These are phyloP conservation scores for Prosopis cineraria DNA, from an alignment of 306 rosid species.

Conservation along the genomic window DNA sequence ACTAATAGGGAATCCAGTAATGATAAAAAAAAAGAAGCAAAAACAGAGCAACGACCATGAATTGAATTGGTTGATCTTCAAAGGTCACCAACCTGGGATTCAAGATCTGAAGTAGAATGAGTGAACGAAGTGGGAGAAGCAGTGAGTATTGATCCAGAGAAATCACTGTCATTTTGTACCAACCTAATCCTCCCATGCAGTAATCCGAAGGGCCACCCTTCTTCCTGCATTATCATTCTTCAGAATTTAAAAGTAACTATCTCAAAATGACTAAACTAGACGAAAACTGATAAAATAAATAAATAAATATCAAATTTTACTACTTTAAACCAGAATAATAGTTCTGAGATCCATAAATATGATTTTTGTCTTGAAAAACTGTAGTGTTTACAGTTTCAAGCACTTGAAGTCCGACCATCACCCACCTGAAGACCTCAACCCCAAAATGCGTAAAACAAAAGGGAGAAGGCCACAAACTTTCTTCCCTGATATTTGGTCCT, in stretches of 20 bases:
- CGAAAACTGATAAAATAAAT: not conserved
- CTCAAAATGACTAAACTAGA: not conserved
- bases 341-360: not conserved
- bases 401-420: not conserved
- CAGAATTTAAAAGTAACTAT: not conserved
- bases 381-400: not conserved
- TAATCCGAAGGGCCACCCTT: constrained; percentile 86
- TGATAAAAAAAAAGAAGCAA: constrained; percentile 6
- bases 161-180: constrained; percentile 44
- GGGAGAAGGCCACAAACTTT: not conserved
- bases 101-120: constrained; percentile 62
- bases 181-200: constrained; percentile 66
- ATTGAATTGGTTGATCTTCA: not conserved
- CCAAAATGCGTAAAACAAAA: not conserved
- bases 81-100: constrained; percentile 49
- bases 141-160: constrained; percentile 60
- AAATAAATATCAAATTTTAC: not conserved
- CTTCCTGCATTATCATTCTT: constrained; percentile 50
- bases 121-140: constrained; percentile 48
- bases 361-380: not conserved
- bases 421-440: not conserved
- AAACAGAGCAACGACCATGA: not conserved
- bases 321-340: not conserved
- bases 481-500: constrained; percentile 3
- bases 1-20: not conserved